These are phyloP conservation scores for Coniochaeta sp. DNA, from an alignment of 2,329 filamentous ascomycete genomes.

Conservation along the genomic window DNA sequence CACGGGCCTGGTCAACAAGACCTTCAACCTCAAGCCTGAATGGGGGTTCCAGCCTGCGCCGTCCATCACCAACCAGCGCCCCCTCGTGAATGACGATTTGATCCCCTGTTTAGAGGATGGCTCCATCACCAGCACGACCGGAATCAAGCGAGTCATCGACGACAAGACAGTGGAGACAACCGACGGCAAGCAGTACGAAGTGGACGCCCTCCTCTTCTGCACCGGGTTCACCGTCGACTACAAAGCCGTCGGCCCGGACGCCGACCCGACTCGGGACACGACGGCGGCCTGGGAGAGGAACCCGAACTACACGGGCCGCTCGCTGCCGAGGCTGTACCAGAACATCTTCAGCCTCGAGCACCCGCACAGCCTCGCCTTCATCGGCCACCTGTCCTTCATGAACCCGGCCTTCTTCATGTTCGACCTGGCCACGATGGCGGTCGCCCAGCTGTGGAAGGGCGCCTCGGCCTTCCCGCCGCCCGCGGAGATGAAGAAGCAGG, in stretches of 20 bases:
- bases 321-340: constrained; percentile 9
- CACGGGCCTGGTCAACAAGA: constrained; percentile 14
- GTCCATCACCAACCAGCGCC: constrained; percentile 6
- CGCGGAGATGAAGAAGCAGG: neutral
- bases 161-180: neutral
- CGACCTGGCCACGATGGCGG: constrained; percentile 1
- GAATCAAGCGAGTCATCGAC: neutral
- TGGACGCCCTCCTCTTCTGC: constrained; percentile 6
- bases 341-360: constrained; percentile 10
- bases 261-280: constrained; percentile 8
- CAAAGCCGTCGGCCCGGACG: neutral
- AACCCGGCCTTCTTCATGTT: neutral
- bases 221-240: constrained; percentile 7
- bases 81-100: constrained; percentile 20
- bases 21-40: constrained; percentile 18
- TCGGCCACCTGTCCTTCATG: neutral
- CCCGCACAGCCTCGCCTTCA: too few species aligned
- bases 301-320: neutral
- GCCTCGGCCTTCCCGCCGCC: neutral
- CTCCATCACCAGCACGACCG: neutral
- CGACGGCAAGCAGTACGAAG: neutral
- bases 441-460: neutral
- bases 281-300: constrained; percentile 2
- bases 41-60: constrained; percentile 18
- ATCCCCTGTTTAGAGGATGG: constrained; percentile 23